phyloP scores from a whole-genome alignment of 305 asterid genomes.

The Rubia balearica region DNA sequence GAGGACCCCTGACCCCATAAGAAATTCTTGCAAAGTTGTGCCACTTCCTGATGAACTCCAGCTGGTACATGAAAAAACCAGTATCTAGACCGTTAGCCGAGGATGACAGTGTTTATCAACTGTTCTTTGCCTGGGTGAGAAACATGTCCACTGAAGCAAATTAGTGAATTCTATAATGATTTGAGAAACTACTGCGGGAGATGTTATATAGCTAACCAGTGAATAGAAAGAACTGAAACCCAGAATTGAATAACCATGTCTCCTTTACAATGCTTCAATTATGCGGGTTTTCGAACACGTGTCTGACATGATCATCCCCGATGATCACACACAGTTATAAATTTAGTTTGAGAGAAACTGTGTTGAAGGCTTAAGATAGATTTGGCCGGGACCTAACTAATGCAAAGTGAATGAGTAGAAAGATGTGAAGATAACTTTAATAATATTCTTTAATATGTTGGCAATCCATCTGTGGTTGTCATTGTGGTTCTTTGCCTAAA shows the following conservation, averaged over 20 bases:
- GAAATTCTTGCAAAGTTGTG: not conserved
- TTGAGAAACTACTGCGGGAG: not conserved
- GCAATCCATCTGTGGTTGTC: not conserved
- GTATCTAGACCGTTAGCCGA: not conserved
- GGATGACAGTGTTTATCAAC: not conserved
- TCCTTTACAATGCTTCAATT: not conserved
- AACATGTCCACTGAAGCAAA: not conserved
- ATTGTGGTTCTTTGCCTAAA: not conserved
- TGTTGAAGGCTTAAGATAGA: not conserved
- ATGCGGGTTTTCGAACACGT: not conserved
- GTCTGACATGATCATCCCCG: not conserved
- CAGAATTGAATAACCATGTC: not conserved
- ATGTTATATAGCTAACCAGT: not conserved
- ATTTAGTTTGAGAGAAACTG: not conserved
- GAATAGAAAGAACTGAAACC: not conserved
- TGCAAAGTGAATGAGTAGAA: not conserved
- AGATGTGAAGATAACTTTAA: not conserved
- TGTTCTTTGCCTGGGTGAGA: not conserved
- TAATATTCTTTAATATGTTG: not conserved
- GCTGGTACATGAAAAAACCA: not conserved
- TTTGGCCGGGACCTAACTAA: not conserved
- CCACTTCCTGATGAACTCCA: not conserved
- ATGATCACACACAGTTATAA: not conserved
- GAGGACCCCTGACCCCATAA: not conserved
- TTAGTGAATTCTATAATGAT: not conserved